Evolutionary conservation across 768 basidiomycete genomes (phyloP), one percentile per base, ranked within the genome.

Genomic region (Dacryopinax primogenitus): DNA sequence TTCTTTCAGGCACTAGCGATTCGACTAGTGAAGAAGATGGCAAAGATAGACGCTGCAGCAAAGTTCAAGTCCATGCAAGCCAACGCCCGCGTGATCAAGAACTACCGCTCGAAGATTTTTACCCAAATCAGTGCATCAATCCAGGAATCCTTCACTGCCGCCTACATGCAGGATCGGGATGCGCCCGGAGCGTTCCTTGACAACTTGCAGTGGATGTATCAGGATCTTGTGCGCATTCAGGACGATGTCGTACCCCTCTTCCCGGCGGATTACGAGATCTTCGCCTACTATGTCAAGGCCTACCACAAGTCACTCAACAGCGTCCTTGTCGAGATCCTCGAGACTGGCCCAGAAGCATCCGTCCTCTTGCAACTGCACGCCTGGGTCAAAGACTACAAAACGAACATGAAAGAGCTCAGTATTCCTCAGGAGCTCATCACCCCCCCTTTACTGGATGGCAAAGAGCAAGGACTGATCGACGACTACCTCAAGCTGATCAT

Each of bases 341-440:
- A 78, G 2, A 80, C 85, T 0, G 88, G 86, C 45, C 87, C 90
- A 1, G 94, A 93, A 64, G 95, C 96, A n/a, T 88, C 85, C 70
- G 83, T 86, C 18, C 80, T 98, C 30, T 83, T 99, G 1, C 81
- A 84, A 26, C 81, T 99, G 30, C 89, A 91, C 69, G 89, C 87
- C 3, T 97, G 93, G 92, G 81, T 96, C 63, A 98, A 97, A 76
- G 89, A 97, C 72, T 97, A 98, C 79, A 87, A 88, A 77, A 83
- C 84, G 72, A 90, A 84, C 71, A 97, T 97, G 93, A 92, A 91
- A 75, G 93, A 97, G 71, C 84, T 98, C 62, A 84, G 86, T 51
- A 81, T 98, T 28, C 81, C 92, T 0, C 77, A 84, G 0, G 92
- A 92, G 41, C 82, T 89, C 62, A 78, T 96, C 33, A 85, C 92